Evolutionary conservation across 2,329 filamentous ascomycete genomes (phyloP), one percentile per base, ranked within the genome.

Genomic region (Saccharata proteae): DNA sequence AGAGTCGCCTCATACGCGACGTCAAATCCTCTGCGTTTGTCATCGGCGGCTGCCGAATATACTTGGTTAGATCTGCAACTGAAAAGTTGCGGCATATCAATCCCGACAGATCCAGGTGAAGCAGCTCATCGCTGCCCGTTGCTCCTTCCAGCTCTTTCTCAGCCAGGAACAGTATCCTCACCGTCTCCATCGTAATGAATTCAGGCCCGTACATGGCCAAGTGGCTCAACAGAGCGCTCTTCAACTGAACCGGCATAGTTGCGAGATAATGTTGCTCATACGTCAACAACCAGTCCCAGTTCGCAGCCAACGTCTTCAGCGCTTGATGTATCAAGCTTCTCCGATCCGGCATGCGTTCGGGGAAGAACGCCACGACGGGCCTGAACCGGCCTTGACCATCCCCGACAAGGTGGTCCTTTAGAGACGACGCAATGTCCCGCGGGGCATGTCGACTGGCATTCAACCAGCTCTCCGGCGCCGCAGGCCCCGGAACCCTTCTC

Each of bases 181-280:
- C 52, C 0, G 62, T 62, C 16, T 57, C 42, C 3, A 59, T 49
- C 16, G 54, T 47, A 13, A 67, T 42, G 3, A 53, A 52, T n/a
- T 52, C 43, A 1, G 57, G 51, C 1, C 64, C 61, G 42, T 70
- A 70, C 10, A 60, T 46, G 4, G 63, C 59, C 17, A 77, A 43
- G 45, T 76, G 77, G 40, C 65, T 71, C 15, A 77, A 45, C 19
- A 78, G 40, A 1, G 60, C 48, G 38, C 65, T 52, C 40, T 71
- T 71, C 5, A 73, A 43, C 23, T 58, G 56, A 11, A 57, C 49
- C 0, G 72, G 69, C 9, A 77, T 43, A 3, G 64, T 54, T 2
- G 59, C 54, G 3, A 77, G 48, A 29, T 67, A 69, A 12, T 65
- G 52, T 34, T 67, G 63, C 41, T 76, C 70, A 39, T 73, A 72